A percentile compares a stretch with the other conserved stretches of the same genome.
These are phyloP conservation scores for Apostasia shenzhenica DNA, from an alignment of 106 monocot species.

Conservation along the genomic window DNA sequence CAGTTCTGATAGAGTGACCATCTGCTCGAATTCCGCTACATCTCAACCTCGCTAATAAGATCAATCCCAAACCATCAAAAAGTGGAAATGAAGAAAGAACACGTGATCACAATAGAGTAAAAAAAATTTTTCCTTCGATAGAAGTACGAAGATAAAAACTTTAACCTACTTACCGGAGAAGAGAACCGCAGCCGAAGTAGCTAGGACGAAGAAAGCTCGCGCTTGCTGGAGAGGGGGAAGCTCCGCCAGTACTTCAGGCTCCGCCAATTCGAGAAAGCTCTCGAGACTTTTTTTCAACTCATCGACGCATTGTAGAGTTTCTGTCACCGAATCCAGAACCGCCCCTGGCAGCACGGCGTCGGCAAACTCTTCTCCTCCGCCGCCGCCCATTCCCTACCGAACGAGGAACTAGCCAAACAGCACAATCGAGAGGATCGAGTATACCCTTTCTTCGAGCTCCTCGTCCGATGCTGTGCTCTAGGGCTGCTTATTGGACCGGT, in stretches of 20 bases:
- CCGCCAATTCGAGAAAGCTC: constrained; percentile 52
- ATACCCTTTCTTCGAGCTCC: too few species aligned
- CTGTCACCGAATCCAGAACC: constrained; percentile 21
- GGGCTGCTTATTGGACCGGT: too few species aligned
- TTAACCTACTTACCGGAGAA: constrained; percentile 25
- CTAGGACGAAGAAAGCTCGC: constrained; percentile 60
- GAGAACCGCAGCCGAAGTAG: constrained; percentile 53
- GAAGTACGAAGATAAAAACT: too few species aligned
- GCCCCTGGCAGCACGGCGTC: constrained; percentile 19
- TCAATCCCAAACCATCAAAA: neutral
- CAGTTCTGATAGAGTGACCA: constrained; percentile 60
- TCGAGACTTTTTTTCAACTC: constrained; percentile 36
- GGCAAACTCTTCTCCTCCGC: neutral
- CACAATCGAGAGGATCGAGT: neutral
- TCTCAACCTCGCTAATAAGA: constrained; percentile 60
- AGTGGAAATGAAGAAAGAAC: neutral
- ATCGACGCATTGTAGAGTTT: constrained; percentile 32
- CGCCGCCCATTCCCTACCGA: constrained; percentile 1
- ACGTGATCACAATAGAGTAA: neutral
- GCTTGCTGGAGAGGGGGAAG: constrained; percentile 74
- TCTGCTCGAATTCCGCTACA: constrained; percentile 62
- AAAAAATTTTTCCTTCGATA: neutral
- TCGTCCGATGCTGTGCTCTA: too few species aligned
- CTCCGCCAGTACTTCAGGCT: constrained; percentile 64
- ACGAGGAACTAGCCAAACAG: neutral